Conservation (phyloP, 371 early-diverging fungal species). For the Rhizopus delemar region DNA sequence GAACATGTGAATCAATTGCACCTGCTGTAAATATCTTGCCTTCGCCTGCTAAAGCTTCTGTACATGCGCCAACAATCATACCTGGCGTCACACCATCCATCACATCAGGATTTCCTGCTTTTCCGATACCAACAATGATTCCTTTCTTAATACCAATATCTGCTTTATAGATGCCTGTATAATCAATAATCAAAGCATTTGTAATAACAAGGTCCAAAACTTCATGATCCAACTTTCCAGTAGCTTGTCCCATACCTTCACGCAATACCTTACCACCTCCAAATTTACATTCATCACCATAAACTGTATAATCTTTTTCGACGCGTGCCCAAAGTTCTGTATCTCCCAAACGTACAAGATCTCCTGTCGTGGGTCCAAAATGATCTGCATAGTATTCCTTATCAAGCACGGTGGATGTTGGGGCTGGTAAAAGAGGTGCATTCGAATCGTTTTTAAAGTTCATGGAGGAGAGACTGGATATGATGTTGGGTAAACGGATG, state of each 20-base stretch:
- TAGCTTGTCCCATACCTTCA: slow-evolving; percentile 92
- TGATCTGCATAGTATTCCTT: slow-evolving; percentile 81
- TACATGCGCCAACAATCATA: slow-evolving; percentile 84
- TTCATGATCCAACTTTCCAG: slow-evolving; percentile 58
- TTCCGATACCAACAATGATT: slow-evolving; percentile 86
- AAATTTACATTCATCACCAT: slow-evolving; percentile 92
- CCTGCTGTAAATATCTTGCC: slow-evolving; percentile 92
- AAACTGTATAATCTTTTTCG: slow-evolving; percentile 83
- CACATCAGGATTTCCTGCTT: slow-evolving; percentile 96
- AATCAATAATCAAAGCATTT: slow-evolving; percentile 89
- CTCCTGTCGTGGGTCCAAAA: slow-evolving; percentile 92
- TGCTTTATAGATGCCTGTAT: slow-evolving; percentile 94
- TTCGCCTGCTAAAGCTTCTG: slow-evolving; percentile 91
- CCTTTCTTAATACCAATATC: slow-evolving; percentile 92
- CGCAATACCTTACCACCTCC: slow-evolving; percentile 86
- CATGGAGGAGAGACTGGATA: slow-evolving; percentile 38
- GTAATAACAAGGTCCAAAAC: slow-evolving; percentile 91
- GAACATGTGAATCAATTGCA: slow-evolving; percentile 88
- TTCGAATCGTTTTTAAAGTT: slow-evolving; percentile 65
- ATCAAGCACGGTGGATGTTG: slow-evolving; percentile 63
- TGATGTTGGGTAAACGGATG: slow-evolving; percentile 42
- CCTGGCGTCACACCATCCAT: slow-evolving; percentile 89
- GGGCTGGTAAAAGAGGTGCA: slow-evolving; percentile 42
- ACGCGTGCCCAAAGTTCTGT: slow-evolving; percentile 83
- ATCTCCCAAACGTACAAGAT: slow-evolving; percentile 84